phyloP scores from a whole-genome alignment of 2,329 filamentous ascomycete genomes.

The Neocatenulostroma microsporum region DNA sequence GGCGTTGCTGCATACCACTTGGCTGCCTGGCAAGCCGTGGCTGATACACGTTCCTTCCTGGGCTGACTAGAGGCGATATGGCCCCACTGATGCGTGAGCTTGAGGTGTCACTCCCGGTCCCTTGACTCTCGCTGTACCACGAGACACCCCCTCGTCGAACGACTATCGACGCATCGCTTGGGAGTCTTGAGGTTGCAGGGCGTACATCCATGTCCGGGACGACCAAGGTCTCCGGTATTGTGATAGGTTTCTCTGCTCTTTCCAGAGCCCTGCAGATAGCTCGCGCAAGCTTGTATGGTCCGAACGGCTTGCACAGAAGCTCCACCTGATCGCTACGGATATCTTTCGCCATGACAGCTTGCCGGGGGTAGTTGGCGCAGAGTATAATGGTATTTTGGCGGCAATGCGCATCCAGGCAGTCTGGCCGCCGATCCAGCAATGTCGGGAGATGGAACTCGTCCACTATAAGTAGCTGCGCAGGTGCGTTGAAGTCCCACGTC shows the following conservation, averaged over 20 bases:
- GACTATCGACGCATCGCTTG: no score
- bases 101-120: no score
- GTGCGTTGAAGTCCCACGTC: slow-evolving; percentile 17
- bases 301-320: slow-evolving; percentile 16
- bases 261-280: slow-evolving; percentile 11
- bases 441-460: slow-evolving; percentile 20
- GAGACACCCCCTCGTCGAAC: no score
- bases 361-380: slow-evolving; percentile 26
- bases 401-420: slow-evolving; percentile 10
- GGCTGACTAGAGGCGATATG: no score
- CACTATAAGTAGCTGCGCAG: slow-evolving; percentile 16
- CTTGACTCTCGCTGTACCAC: no score
- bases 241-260: slow-evolving; percentile 6
- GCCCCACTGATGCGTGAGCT: no score
- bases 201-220: no score
- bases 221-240: neutral
- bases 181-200: no score
- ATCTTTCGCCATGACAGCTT: slow-evolving; percentile 16
- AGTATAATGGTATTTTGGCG: slow-evolving; percentile 26
- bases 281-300: slow-evolving; percentile 16
- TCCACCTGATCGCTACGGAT: slow-evolving; percentile 15
- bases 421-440: slow-evolving; percentile 11
- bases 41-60: no score
- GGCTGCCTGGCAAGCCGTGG: no score
- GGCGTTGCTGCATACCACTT: no score